Conservation (phyloP, 805 yeast genomes). For the Ogataea chonburiensis region DNA sequence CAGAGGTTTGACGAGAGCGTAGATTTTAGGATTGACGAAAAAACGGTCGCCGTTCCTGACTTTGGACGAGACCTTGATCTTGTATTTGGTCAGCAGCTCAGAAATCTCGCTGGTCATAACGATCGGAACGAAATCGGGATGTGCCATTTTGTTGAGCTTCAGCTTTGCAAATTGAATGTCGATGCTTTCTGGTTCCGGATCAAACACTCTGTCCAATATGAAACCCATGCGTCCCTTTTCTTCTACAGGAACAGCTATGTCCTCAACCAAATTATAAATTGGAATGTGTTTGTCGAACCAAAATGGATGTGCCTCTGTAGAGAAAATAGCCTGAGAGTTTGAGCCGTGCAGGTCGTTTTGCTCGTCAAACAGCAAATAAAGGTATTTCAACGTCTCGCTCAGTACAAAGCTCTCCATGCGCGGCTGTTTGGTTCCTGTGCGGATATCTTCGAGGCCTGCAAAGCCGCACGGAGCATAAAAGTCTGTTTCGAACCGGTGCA, state of each 20-base stretch:
- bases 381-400: slow-evolving; percentile 72
- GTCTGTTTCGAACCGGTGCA: slow-evolving; percentile 51
- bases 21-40: slow-evolving; percentile 9
- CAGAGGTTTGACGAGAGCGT: slow-evolving; percentile 13
- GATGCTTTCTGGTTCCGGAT: slow-evolving; percentile 6
- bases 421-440: slow-evolving; percentile 62
- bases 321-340: slow-evolving; percentile 47
- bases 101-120: slow-evolving; percentile 3
- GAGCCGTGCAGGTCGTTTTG: slow-evolving; percentile 48
- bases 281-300: slow-evolving; percentile 54
- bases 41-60: slow-evolving; percentile 5
- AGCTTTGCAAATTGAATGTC: slow-evolving; percentile 12
- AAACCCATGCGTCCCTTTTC: slow-evolving; percentile 3
- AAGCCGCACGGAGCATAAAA: slow-evolving; percentile 75
- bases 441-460: slow-evolving; percentile 68
- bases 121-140: slow-evolving; percentile 8
- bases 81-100: slow-evolving; percentile 5
- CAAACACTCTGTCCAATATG: slow-evolving; percentile 4
- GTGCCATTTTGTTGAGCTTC: slow-evolving; percentile 12
- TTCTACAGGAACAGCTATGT: slow-evolving; percentile 24
- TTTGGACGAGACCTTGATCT: slow-evolving; percentile 1
- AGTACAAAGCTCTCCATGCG: slow-evolving; percentile 91
- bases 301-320: slow-evolving; percentile 91
- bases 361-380: slow-evolving; percentile 57
- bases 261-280: slow-evolving; percentile 21